A percentile compares a stretch with the other conserved stretches of the same genome.
Conservation (phyloP, 805 yeast genomes). For the Clavispora santaluciae region DNA sequence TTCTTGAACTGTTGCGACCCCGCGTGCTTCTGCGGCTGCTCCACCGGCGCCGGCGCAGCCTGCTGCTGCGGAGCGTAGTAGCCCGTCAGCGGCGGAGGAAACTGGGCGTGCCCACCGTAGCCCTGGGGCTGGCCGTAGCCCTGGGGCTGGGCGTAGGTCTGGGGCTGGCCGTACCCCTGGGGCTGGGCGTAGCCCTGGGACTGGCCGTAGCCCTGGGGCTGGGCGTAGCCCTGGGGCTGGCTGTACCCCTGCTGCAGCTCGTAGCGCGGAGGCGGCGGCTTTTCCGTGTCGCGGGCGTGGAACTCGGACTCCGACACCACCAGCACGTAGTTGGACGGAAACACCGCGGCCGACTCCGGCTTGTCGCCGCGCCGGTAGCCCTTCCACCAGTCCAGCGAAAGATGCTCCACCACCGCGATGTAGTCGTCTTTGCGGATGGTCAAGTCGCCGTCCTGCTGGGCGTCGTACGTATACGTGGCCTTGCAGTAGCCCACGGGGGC, state of each 20-base stretch:
- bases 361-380: conserved; percentile 47
- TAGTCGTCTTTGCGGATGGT: conserved; percentile 60
- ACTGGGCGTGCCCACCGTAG: conserved; percentile 38
- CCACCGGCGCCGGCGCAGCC: conserved; percentile 14
- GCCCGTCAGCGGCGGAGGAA: conserved; percentile 48
- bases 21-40: conserved; percentile 18
- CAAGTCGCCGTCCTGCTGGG: conserved; percentile 76
- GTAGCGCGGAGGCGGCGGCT: background rate
- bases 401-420: conserved; percentile 63
- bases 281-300: conserved; percentile 2
- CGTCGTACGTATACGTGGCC: conserved; percentile 69
- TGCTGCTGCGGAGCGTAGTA: conserved; percentile 37
- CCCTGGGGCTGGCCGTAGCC: too few species aligned
- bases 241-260: background rate
- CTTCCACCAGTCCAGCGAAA: conserved; percentile 88
- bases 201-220: conserved; percentile 29
- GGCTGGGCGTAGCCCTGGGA: background rate
- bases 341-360: conserved; percentile 62
- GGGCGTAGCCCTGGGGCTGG: conserved; percentile 8
- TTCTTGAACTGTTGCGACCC: conserved; percentile 41
- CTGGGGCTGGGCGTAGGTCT: too few species aligned
- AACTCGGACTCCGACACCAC: conserved; percentile 33
- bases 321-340: conserved; percentile 83
- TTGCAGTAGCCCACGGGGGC: conserved; percentile 40
- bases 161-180: background rate